Evolutionary conservation across 2,329 filamentous ascomycete genomes (phyloP).

Genomic region (Colletotrichum sp.): DNA sequence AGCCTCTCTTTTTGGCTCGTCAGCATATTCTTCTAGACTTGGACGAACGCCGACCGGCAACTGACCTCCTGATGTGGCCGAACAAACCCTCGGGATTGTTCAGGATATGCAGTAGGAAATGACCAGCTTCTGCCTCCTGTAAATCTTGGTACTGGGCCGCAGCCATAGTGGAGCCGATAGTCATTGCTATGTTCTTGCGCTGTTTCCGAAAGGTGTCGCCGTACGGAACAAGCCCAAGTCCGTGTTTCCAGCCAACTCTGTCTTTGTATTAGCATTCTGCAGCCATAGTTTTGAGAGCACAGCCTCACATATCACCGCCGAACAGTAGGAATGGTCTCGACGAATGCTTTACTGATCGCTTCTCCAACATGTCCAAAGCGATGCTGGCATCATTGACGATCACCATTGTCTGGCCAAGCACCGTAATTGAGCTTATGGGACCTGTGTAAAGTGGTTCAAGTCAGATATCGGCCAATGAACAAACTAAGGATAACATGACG

Average conservation of each 20-base stretch:
- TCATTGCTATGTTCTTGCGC: constrained; percentile 47
- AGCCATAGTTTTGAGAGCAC: neutral
- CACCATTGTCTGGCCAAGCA: constrained; percentile 44
- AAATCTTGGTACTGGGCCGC: constrained; percentile 42
- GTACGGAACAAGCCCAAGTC: constrained; percentile 36
- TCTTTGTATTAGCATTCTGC: neutral
- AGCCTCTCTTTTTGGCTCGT: neutral
- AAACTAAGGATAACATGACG: neutral
- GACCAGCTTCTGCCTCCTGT: constrained; percentile 48
- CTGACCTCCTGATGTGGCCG: constrained; percentile 46
- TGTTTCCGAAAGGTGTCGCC: constrained; percentile 40
- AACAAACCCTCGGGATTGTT: constrained; percentile 39
- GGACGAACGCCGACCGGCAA: neutral
- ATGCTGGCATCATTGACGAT: constrained; percentile 41
- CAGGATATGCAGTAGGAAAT: constrained; percentile 46
- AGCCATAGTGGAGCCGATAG: constrained; percentile 45
- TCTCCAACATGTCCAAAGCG: constrained; percentile 42
- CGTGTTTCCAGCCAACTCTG: constrained; percentile 39
- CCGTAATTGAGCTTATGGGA: constrained; percentile 34
- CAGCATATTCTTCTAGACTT: accelerated
- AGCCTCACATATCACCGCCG: constrained; percentile 37
- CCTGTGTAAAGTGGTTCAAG: neutral
- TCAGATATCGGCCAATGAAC: too few relatives aligned
- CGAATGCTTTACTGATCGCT: constrained; percentile 32
- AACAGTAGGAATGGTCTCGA: constrained; percentile 36